Evolutionary conservation across 2,329 filamentous ascomycete species (phyloP), one percentile per base, ranked within the genome.

Genomic region (Periconia sp.): DNA sequence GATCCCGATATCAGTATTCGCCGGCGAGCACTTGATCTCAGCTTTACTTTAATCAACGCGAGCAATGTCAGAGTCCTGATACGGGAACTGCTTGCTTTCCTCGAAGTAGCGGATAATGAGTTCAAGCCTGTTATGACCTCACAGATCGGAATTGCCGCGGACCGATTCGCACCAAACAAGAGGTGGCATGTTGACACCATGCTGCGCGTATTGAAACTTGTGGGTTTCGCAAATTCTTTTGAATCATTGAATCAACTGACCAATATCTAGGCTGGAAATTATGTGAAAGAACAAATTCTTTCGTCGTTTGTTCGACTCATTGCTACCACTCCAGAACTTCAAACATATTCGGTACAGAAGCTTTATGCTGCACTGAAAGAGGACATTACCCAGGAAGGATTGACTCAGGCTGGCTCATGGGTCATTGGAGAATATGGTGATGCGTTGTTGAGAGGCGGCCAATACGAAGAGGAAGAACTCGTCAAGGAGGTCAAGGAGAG

Each of bases 111-210:
- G 50, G 94, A 99, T 68, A 96, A 95, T 61, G 94, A 99, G 74
- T 99, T 99, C 79, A 99, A 99, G 78, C 91, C 94, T 7, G 91
- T 91, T 49, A 97, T 99, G 92, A 99, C 94, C 1, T 94, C 89
- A 49, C 94, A 99, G 70, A 99, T 99, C 72, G 94, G 94, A 20
- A 91, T 99, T 65, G 94, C 95, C 11, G 94, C 95, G 7, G 94
- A 99, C 74, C 87, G 93, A 61, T 99, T 91, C 75, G 90, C 94
- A 1, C 95, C 94, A 1, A 97, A 94, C 77, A 97, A 97, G 78
- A 84, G 94, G 71, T 99, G 94, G 94, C 94, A 99, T 71, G 89
- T 97, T 63, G 94, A 99, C 69, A 99, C 95, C 2, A 97, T 99
- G 88, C 81, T 99, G 50, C 85, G 95, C 19, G 92, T 99, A 20